A percentile compares a stretch with the other conserved stretches of the same genome.
Evolutionary conservation across 78 protist genomes (phyloP).

Genomic region (Dictyostelium intermedium): DNA sequence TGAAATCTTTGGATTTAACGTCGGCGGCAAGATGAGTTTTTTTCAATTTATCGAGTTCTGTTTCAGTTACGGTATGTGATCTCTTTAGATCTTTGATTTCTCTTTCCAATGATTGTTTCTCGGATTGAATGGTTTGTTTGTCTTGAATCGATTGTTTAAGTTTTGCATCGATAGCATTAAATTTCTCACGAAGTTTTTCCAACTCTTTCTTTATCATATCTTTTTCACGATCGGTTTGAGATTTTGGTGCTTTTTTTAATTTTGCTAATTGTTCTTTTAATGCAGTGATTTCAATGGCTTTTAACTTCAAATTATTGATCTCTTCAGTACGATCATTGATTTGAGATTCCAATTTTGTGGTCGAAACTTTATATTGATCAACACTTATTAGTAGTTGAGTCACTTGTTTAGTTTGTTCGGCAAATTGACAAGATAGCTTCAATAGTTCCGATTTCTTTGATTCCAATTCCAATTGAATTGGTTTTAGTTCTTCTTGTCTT

Average conservation of each 20-base stretch:
- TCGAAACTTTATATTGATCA: not conserved
- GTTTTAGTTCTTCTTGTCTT: not conserved
- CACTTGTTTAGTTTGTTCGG: not conserved
- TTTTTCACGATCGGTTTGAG: constrained; percentile 9
- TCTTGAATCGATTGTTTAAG: not conserved
- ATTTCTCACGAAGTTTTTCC: constrained; percentile 29
- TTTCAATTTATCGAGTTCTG: constrained; percentile 21
- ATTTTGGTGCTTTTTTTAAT: constrained; percentile 4
- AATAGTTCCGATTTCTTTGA: not conserved
- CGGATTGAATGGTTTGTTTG: constrained; percentile 5
- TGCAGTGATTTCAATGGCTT: not conserved
- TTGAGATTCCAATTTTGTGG: not conserved
- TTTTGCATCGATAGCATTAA: not conserved
- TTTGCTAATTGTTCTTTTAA: not conserved
- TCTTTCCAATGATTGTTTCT: constrained; percentile 11
- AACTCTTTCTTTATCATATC: constrained; percentile 9
- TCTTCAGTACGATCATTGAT: not conserved
- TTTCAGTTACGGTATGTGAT: not conserved
- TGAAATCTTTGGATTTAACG: constrained; percentile 1
- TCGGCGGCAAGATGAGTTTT: constrained; percentile 8
- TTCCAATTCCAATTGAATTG: not conserved
- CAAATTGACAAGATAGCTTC: not conserved
- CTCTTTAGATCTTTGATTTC: constrained; percentile 25
- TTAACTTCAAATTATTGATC: not conserved
- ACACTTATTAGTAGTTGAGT: not conserved